These are phyloP conservation scores for Aaosphaeria arxii DNA, from an alignment of 2,329 filamentous ascomycete species.

Conservation along the genomic window DNA sequence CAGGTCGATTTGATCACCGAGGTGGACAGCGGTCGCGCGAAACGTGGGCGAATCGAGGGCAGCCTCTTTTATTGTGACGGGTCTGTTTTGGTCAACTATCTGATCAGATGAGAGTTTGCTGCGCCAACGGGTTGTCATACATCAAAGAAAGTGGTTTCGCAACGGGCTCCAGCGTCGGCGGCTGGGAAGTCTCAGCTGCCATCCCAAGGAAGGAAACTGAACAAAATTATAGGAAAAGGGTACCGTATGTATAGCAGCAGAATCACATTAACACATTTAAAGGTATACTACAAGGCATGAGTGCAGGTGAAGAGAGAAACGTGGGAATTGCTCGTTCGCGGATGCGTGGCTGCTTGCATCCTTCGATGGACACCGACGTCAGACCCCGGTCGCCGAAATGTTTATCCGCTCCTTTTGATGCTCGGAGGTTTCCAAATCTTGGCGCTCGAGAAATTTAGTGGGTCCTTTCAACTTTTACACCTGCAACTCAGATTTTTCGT, in stretches of 20 bases:
- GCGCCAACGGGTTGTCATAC: constrained; percentile 18
- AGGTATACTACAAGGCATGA: too few species aligned
- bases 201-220: constrained; percentile 13
- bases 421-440: not conserved
- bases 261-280: too few species aligned
- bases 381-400: too few species aligned
- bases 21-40: constrained; percentile 80
- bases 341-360: too few species aligned
- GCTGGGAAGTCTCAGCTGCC: constrained; percentile 32
- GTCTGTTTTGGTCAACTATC: constrained; percentile 41
- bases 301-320: too few species aligned
- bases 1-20: constrained; percentile 85
- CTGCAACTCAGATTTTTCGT: not conserved
- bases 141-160: constrained; percentile 41
- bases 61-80: constrained; percentile 89
- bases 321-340: too few species aligned
- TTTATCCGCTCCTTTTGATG: too few species aligned
- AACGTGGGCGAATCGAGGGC: constrained; percentile 96
- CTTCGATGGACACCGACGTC: too few species aligned
- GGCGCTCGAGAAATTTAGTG: not conserved
- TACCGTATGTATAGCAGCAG: too few species aligned
- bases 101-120: not conserved
- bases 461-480: not conserved
- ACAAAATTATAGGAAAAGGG: too few species aligned
- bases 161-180: constrained; percentile 37